phyloP scores from a whole-genome alignment of 371 early-diverging fungal genomes.

The Mortierella sp. region DNA sequence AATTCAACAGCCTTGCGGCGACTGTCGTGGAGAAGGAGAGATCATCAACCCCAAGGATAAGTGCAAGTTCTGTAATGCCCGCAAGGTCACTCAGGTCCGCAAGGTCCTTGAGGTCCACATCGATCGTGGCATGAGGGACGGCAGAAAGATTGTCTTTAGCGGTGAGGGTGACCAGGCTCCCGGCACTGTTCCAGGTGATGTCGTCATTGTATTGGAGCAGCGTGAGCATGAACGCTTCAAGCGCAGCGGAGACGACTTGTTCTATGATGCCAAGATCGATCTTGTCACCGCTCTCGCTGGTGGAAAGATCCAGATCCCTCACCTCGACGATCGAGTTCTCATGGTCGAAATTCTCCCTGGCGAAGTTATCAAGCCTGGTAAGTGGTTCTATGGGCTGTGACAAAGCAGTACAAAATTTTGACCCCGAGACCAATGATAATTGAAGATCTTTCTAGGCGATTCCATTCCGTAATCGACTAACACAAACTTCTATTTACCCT shows the following conservation, averaged over 20 bases:
- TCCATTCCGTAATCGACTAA: conserved; percentile 1
- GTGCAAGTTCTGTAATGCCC: conserved; percentile 90
- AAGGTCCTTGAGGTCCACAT: conserved; percentile 92
- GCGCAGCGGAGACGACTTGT: conserved; percentile 91
- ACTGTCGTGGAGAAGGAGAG: conserved; percentile 92
- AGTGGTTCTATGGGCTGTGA: conserved; percentile 13
- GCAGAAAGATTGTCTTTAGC: conserved; percentile 91
- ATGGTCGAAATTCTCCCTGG: conserved; percentile 91
- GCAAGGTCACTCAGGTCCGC: conserved; percentile 82
- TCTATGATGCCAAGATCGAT: conserved; percentile 87
- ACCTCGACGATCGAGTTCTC: conserved; percentile 92
- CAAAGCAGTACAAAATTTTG: conserved; percentile 1
- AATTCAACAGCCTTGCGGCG: conserved; percentile 93
- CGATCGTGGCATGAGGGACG: conserved; percentile 96
- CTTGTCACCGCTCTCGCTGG: conserved; percentile 94
- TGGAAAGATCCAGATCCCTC: conserved; percentile 88
- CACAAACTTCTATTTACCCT: conserved; percentile 11
- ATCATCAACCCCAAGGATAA: conserved; percentile 88
- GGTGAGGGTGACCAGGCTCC: conserved; percentile 94
- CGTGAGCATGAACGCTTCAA: conserved; percentile 90
- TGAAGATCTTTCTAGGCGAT: conserved; percentile 17
- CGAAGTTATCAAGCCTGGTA: conserved; percentile 89
- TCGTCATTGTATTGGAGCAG: conserved; percentile 92
- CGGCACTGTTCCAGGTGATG: conserved; percentile 81
- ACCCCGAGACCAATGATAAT: conserved; percentile 13